Evolutionary conservation across 768 basidiomycete species (phyloP).

Genomic region (Gymnopilus junonius): DNA sequence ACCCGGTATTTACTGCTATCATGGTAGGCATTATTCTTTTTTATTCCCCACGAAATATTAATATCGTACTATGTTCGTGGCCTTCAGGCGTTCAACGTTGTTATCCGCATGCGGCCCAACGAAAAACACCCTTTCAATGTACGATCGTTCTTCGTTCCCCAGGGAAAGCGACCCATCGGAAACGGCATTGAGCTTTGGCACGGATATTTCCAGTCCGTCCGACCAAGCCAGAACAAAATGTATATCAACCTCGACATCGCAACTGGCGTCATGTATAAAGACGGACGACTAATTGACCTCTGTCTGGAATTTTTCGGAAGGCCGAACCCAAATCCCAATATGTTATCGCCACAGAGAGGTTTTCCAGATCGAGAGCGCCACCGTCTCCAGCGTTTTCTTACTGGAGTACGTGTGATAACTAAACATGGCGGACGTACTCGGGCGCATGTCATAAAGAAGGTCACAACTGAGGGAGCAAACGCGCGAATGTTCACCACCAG

Average conservation of each 20-base stretch:
- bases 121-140: constrained; percentile 71
- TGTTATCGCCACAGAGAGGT: constrained; percentile 28
- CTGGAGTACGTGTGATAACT: constrained; percentile 36
- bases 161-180: constrained; percentile 57
- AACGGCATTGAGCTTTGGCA: constrained; percentile 74
- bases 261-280: constrained; percentile 75
- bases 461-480: constrained; percentile 56
- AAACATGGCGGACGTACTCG: constrained; percentile 27
- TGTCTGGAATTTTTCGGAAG: constrained; percentile 56
- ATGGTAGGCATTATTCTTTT: constrained; percentile 46
- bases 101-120: constrained; percentile 75
- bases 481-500: constrained; percentile 51
- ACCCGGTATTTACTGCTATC: constrained; percentile 56
- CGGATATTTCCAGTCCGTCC: constrained; percentile 80
- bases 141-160: constrained; percentile 72
- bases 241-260: constrained; percentile 80
- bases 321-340: neutral
- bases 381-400: constrained; percentile 40
- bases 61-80: neutral
- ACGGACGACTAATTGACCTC: constrained; percentile 60
- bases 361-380: constrained; percentile 57
- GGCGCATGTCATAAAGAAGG: constrained; percentile 56
- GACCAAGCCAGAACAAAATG: constrained; percentile 70
- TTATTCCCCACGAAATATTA: neutral
- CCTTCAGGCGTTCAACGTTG: constrained; percentile 70